These are phyloP conservation scores for Sarcomyxa edulis DNA, from an alignment of 768 basidiomycete genomes.

Conservation along the genomic window DNA sequence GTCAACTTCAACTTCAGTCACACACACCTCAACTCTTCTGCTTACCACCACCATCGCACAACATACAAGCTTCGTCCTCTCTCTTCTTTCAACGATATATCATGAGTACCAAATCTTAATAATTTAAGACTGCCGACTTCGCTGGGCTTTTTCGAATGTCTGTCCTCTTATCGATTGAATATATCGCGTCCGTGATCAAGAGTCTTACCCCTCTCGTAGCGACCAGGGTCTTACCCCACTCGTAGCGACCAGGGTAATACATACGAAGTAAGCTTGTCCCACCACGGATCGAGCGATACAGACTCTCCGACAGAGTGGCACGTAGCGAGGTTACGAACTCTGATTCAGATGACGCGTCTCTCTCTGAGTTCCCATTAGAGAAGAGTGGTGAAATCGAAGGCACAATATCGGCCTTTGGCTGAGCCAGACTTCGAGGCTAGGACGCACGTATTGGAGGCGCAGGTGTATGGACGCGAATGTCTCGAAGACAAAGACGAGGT, in stretches of 20 bases:
- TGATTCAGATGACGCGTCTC: slow-evolving; percentile 19
- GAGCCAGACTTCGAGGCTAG: slow-evolving; percentile 22
- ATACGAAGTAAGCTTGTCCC: slow-evolving; percentile 9
- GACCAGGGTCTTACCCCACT: slow-evolving; percentile 25
- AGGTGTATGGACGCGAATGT: slow-evolving; percentile 14
- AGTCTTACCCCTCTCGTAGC: slow-evolving; percentile 29
- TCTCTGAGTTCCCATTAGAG: slow-evolving; percentile 37
- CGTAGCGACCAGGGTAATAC: slow-evolving; percentile 12
- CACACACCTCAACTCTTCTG: too few relatives aligned
- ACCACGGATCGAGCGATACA: slow-evolving; percentile 16
- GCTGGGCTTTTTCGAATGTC: slow-evolving; percentile 45
- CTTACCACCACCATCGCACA: too few relatives aligned
- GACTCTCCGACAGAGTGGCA: slow-evolving; percentile 17
- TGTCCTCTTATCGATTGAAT: slow-evolving; percentile 37
- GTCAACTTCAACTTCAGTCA: too few relatives aligned
- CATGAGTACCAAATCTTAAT: slow-evolving; percentile 16
- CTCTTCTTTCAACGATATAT: too few relatives aligned
- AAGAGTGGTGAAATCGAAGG: slow-evolving; percentile 46
- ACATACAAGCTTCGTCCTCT: too few relatives aligned
- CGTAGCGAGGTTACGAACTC: slow-evolving; percentile 8
- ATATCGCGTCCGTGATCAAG: slow-evolving; percentile 20
- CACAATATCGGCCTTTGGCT: slow-evolving; percentile 50
- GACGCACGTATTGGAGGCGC: slow-evolving; percentile 13
- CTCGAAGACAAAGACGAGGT: slow-evolving; percentile 23
- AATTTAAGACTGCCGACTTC: slow-evolving; percentile 44